phyloP scores from a whole-genome alignment of 164 flowering plant species.

The Malania oleifera region DNA sequence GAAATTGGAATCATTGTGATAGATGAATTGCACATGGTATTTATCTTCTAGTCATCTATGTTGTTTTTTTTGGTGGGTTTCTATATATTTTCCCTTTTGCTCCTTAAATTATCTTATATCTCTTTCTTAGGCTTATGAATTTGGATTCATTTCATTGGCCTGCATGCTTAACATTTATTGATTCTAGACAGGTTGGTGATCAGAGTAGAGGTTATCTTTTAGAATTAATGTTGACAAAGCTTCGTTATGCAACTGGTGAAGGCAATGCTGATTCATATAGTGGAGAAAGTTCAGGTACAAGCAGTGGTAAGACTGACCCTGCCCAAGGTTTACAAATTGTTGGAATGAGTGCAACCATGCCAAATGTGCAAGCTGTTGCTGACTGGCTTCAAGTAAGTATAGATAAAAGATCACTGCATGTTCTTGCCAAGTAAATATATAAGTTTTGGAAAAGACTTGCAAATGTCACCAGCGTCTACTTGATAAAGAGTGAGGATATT shows the following conservation, averaged over 20 bases:
- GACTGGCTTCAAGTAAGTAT: constrained; percentile 93
- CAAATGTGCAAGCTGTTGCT: constrained; percentile 93
- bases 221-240: constrained; percentile 94
- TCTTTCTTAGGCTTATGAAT: no score
- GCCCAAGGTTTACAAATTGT: constrained; percentile 87
- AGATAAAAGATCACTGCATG: not conserved
- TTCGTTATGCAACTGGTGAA: constrained; percentile 95
- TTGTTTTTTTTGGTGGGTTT: not conserved
- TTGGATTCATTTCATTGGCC: no score
- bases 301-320: constrained; percentile 71
- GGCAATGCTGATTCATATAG: constrained; percentile 61
- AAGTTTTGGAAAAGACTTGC: not conserved
- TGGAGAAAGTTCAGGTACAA: constrained; percentile 79
- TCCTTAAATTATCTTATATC: no score
- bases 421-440: not conserved
- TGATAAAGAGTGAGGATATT: not conserved
- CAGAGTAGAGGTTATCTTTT: constrained; percentile 86
- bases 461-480: not conserved
- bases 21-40: constrained; percentile 98
- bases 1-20: constrained; percentile 95
- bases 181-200: constrained; percentile 77
- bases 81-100: not conserved
- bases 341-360: constrained; percentile 99
- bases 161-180: constrained; percentile 12
- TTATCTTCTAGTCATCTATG: not conserved